Conservation (phyloP, 2,329 filamentous ascomycete genomes). For the Cryphonectria radicalis region DNA sequence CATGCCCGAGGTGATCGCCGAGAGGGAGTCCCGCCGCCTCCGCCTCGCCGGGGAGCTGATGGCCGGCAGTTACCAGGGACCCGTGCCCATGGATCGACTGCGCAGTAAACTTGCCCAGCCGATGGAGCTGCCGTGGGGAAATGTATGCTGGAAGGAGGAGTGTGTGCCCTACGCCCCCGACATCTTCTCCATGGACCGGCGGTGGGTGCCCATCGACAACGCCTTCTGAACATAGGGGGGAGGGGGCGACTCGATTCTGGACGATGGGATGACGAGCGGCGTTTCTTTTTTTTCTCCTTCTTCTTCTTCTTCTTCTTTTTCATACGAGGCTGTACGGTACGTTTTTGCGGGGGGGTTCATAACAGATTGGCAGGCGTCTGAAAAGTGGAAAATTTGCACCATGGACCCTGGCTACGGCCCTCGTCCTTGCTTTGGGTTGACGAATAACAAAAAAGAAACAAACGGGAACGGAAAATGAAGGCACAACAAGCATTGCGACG, state of each 20-base stretch:
- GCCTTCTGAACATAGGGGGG: conserved; percentile 9
- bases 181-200: conserved; percentile 48
- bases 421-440: conserved; percentile 26
- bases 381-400: conserved; percentile 18
- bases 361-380: conserved; percentile 18
- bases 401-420: conserved; percentile 18
- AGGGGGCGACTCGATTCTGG: neutral
- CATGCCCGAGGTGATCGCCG: conserved; percentile 55
- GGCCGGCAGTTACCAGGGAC: conserved; percentile 17
- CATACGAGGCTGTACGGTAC: conserved; percentile 2
- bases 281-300: too few species aligned
- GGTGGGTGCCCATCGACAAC: conserved; percentile 46
- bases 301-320: conserved; percentile 14
- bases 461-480: conserved; percentile 23
- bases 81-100: conserved; percentile 35
- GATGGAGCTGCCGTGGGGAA: conserved; percentile 49
- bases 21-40: conserved; percentile 62
- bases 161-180: conserved; percentile 44
- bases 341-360: neutral
- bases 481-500: conserved; percentile 30
- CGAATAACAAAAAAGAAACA: conserved; percentile 7
- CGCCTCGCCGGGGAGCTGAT: conserved; percentile 32
- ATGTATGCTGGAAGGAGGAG: conserved; percentile 55
- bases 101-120: conserved; percentile 43
- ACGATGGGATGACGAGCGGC: conserved; percentile 6